phyloP scores from a whole-genome alignment of 441 rosid genomes.

The Pelargonium myrrhifolium region DNA sequence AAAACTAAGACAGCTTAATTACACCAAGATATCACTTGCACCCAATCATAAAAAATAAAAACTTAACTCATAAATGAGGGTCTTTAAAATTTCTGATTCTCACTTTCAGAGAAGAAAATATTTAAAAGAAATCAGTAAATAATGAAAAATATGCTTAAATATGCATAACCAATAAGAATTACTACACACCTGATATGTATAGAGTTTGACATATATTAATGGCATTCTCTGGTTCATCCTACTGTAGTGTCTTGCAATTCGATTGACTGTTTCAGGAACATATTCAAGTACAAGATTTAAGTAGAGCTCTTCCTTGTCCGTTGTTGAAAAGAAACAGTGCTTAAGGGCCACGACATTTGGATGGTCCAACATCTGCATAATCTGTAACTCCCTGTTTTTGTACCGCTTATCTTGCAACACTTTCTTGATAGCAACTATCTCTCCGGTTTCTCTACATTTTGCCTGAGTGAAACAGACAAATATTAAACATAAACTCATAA shows the following conservation, averaged over 20 bases:
- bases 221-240: constrained; percentile 83
- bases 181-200: constrained; percentile 68
- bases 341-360: constrained; percentile 85
- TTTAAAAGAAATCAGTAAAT: too few species aligned
- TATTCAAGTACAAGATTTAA: constrained; percentile 87
- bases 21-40: too few species aligned
- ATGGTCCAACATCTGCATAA: constrained; percentile 97
- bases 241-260: constrained; percentile 75
- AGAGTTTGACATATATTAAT: constrained; percentile 83
- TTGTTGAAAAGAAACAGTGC: constrained; percentile 85
- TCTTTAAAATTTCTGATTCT: too few species aligned
- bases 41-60: too few species aligned
- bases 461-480: constrained; percentile 74
- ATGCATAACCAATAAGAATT: too few species aligned
- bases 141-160: too few species aligned
- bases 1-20: too few species aligned
- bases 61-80: too few species aligned
- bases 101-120: too few species aligned
- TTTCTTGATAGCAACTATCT: constrained; percentile 87
- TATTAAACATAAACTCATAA: too few species aligned
- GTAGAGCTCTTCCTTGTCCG: constrained; percentile 89
- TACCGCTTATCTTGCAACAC: constrained; percentile 97
- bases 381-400: constrained; percentile 92
- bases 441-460: constrained; percentile 97
- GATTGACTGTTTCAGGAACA: constrained; percentile 91